Evolutionary conservation across 345 rosid species (phyloP).

Genomic region (Geranium rotundifolium): DNA sequence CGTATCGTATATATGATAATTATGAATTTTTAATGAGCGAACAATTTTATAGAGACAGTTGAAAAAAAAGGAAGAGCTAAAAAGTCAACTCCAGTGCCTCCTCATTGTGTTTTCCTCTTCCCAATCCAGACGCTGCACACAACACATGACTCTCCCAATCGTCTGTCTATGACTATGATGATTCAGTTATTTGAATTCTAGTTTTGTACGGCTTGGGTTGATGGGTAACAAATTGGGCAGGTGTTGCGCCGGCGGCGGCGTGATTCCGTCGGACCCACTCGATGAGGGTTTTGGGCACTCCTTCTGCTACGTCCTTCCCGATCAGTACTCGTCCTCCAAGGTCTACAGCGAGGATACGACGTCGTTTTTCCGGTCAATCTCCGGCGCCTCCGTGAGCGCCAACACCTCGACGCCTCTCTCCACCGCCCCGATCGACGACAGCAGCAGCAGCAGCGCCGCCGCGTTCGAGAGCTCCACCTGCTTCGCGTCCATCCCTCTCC

Average conservation of each 20-base stretch:
- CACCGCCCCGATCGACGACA: conserved; percentile 32
- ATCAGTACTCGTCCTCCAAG: conserved; percentile 32
- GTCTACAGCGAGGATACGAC: conserved; percentile 31
- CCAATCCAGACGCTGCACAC: too few species aligned
- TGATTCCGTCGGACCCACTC: conserved; percentile 21
- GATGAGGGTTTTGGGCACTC: conserved; percentile 73
- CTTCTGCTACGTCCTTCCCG: conserved; percentile 66
- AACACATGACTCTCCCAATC: background rate
- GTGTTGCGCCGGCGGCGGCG: conserved; percentile 44
- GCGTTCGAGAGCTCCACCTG: conserved; percentile 84
- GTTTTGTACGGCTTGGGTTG: background rate
- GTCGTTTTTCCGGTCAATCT: conserved; percentile 54
- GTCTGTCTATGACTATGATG: background rate
- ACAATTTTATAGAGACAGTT: too few species aligned
- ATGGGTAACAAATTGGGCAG: conserved; percentile 62
- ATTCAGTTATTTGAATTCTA: background rate
- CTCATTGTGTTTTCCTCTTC: background rate
- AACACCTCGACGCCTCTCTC: conserved; percentile 73
- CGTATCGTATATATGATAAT: background rate
- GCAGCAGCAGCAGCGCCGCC: conserved; percentile 37
- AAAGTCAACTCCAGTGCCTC: background rate
- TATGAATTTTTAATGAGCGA: too few species aligned
- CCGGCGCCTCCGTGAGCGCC: conserved; percentile 95
- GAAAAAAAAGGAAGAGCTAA: background rate
- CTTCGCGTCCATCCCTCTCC: conserved; percentile 73